Base-by-base conservation (phyloP, 2,329 filamentous ascomycete species). In the Pestalotiopsis sp. region DNA sequence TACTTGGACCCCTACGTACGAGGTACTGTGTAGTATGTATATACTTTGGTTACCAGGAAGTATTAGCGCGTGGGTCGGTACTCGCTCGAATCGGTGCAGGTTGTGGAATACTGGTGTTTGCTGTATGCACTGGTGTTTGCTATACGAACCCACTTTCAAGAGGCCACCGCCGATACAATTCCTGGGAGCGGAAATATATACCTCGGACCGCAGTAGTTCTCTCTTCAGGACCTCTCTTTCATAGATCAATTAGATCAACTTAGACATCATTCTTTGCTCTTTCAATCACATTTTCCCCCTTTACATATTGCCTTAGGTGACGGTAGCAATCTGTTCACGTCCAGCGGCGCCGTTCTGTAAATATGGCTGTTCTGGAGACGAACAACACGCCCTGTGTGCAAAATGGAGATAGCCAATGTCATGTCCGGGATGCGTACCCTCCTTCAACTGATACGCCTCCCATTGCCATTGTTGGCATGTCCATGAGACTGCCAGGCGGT, bases 401-500 rank as follows among this genome's bases (percentile, higher is more conserved):
- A 52, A 1, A 52, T 52, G 45, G 45, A 20, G 45, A 52, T 52
- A 5, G 7, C 45, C 45, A 9, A 52, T 9, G n/a, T 11, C 45
- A 20, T 52, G 45, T n/a, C n/a, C 45, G 17, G 45, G 45, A 52
- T 17, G 7, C 39, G 39, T 45, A 17, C 39, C 45, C 45, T 52
- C 45, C 45, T 20, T n/a, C 17, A 2, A 52, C 45, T 52, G 45
- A 52, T 52, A 17, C 17, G 45, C 14, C 17, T 11, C 70, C 68
- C 13, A 61, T 72, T 11, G 71, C 71, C 17, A 72, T 72, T 41
- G 71, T 69, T 61, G 68, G 71, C 31, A 72, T 72, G 69, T 69
- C 68, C 17, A 49, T 63, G 4, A 58, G 71, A 4, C 71, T 72
- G 4, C 71, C 71, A 4, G 71, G 71, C 2, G 64, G 69, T 7